Conservation (phyloP, 495 filamentous ascomycete species). For the Geoglossum glabrum region DNA sequence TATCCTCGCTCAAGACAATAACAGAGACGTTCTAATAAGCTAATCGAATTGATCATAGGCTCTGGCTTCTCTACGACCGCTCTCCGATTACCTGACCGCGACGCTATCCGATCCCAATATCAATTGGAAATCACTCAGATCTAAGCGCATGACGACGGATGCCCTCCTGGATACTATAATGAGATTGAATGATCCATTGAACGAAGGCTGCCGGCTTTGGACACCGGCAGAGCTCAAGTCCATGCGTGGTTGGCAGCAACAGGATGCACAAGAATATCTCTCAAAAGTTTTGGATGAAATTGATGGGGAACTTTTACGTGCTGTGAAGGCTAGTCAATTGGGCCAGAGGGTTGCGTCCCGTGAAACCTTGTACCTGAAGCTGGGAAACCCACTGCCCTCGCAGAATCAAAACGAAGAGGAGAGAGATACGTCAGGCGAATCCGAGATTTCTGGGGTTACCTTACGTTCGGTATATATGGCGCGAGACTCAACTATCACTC, state of each 20-base stretch:
- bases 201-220: constrained; percentile 55
- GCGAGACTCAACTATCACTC: background rate
- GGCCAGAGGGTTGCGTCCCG: background rate
- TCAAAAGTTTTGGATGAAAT: constrained; percentile 75
- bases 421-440: background rate
- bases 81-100: constrained; percentile 29
- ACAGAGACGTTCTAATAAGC: background rate
- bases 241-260: constrained; percentile 87
- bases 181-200: constrained; percentile 42
- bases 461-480: background rate
- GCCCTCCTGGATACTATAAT: constrained; percentile 43
- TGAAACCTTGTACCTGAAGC: background rate
- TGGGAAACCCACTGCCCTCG: background rate
- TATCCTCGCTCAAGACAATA: background rate
- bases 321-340: background rate
- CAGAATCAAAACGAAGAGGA: background rate
- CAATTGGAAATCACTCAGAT: background rate
- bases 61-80: constrained; percentile 50
- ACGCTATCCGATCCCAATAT: constrained; percentile 22
- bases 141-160: constrained; percentile 19
- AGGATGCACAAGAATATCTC: constrained; percentile 97
- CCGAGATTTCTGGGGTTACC: background rate
- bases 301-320: constrained; percentile 43
- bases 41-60: constrained; percentile 27
- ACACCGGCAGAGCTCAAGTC: constrained; percentile 57